These are phyloP conservation scores for Phytophthora hybrid DNA, from an alignment of 352 stramenopile genomes.

Conservation along the genomic window DNA sequence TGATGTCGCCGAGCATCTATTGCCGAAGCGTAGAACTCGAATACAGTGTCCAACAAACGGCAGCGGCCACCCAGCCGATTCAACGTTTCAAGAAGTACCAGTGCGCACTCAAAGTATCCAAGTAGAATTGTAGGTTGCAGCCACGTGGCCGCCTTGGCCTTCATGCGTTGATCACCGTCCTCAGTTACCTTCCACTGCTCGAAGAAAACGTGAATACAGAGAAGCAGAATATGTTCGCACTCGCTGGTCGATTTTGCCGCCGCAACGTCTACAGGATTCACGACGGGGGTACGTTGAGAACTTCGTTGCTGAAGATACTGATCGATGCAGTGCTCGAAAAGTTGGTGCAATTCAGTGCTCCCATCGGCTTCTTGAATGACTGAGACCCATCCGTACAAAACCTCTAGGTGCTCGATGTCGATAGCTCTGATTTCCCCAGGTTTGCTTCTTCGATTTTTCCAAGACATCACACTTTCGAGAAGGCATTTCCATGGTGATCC, in stretches of 20 bases:
- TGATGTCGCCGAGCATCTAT: background rate
- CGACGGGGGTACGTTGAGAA: background rate
- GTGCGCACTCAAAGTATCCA: constrained; percentile 38
- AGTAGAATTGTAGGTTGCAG: constrained; percentile 22
- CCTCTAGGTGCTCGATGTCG: constrained; percentile 40
- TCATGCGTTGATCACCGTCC: background rate
- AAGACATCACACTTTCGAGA: constrained; percentile 18
- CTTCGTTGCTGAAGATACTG: constrained; percentile 8
- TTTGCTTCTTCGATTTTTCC: constrained; percentile 10
- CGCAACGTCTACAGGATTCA: background rate
- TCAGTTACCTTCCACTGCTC: constrained; percentile 13
- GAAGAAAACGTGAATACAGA: constrained; percentile 24
- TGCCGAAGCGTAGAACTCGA: constrained; percentile 24
- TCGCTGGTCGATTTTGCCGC: background rate
- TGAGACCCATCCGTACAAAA: constrained; percentile 18
- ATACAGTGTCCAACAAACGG: constrained; percentile 37
- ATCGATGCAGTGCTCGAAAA: constrained; percentile 32
- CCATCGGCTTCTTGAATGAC: background rate
- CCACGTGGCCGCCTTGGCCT: constrained; percentile 24
- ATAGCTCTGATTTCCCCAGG: background rate
- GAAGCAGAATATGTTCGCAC: constrained; percentile 10
- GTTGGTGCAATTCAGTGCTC: background rate
- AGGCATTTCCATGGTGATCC: constrained; percentile 29
- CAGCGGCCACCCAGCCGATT: background rate
- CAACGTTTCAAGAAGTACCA: constrained; percentile 34